Conservation (phyloP, 441 rosid species). For the Corymbia calophylla region DNA sequence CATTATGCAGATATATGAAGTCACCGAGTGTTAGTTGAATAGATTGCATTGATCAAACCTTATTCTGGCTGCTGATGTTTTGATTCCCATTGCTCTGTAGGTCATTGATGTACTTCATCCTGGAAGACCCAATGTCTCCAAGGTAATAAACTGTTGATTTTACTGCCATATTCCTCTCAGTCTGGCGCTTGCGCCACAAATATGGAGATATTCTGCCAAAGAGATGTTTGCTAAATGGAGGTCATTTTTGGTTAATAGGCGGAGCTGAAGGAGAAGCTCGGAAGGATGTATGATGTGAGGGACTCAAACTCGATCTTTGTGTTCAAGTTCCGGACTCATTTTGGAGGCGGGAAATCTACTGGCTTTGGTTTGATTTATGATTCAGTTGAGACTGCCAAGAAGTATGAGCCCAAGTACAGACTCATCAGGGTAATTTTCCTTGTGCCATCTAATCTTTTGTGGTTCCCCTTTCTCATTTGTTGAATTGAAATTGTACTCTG, state of each 20-base stretch:
- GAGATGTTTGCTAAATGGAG: neutral
- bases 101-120: constrained; percentile 95
- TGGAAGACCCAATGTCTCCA: constrained; percentile 80
- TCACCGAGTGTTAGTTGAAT: neutral
- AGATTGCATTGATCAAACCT: neutral
- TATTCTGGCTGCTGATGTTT: neutral
- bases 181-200: neutral
- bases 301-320: constrained; percentile 11
- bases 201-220: neutral
- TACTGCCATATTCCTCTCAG: neutral
- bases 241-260: neutral
- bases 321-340: constrained; percentile 14
- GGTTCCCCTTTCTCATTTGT: neutral
- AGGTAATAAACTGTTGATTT: constrained; percentile 29
- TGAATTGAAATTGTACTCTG: neutral
- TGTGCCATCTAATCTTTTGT: neutral
- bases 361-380: constrained; percentile 15
- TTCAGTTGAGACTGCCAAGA: constrained; percentile 11
- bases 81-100: constrained; percentile 15
- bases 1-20: neutral
- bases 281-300: constrained; percentile 6
- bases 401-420: constrained; percentile 12
- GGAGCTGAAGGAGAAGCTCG: constrained; percentile 11
- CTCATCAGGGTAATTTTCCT: constrained; percentile 8
- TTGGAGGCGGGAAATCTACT: constrained; percentile 13